Evolutionary conservation across 164 flowering plant genomes (phyloP).

Genomic region (Cinnamomum micranthum): DNA sequence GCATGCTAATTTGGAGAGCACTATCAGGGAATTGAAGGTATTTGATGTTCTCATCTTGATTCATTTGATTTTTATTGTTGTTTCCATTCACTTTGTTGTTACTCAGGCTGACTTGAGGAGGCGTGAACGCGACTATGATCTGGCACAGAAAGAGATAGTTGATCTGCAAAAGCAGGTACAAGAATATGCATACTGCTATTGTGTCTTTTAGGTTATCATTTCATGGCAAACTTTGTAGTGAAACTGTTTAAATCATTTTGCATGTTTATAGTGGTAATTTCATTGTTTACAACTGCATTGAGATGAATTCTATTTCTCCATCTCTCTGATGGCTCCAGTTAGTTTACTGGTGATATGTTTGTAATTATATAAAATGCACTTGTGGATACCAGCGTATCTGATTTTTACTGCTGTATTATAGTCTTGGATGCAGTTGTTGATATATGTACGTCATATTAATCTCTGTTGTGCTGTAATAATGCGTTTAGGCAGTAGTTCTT

Average conservation of each 20-base stretch:
- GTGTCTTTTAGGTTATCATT: background rate
- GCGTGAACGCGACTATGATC: conserved; percentile 60
- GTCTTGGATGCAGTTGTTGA: conserved; percentile 66
- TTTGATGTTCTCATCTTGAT: background rate
- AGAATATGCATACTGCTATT: background rate
- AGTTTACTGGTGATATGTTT: background rate
- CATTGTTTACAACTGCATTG: background rate
- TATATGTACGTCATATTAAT: no score
- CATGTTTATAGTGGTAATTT: background rate
- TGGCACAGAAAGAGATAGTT: conserved; percentile 61
- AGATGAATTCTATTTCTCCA: background rate
- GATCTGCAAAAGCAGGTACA: conserved; percentile 86
- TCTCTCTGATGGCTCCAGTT: background rate
- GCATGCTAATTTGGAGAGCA: conserved; percentile 48
- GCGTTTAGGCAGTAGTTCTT: conserved; percentile 66
- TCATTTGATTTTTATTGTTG: background rate
- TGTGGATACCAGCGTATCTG: background rate
- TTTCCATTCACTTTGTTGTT: conserved; percentile 4
- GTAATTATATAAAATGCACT: background rate
- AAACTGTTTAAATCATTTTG: background rate
- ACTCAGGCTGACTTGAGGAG: conserved; percentile 70
- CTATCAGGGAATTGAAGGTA: conserved; percentile 65
- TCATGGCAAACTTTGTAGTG: background rate
- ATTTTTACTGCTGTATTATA: background rate
- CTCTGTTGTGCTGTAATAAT: no score